These are phyloP conservation scores for Tricholoma furcatifolium DNA, from an alignment of 768 basidiomycete species.

Conservation along the genomic window DNA sequence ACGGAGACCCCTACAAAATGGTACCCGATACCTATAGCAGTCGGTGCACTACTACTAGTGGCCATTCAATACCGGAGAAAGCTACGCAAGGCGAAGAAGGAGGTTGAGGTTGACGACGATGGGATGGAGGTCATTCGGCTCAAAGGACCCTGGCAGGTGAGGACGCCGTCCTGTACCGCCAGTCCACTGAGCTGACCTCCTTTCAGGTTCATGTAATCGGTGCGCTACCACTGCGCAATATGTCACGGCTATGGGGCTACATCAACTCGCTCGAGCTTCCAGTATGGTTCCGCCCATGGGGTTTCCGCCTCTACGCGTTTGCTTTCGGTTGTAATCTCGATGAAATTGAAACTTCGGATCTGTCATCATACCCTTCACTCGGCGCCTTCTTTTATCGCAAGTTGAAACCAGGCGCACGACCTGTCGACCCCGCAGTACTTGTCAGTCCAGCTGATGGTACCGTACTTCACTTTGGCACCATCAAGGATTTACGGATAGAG, in stretches of 20 bases:
- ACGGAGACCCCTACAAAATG: slow-evolving; percentile 87
- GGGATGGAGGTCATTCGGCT: slow-evolving; percentile 79
- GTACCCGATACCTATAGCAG: slow-evolving; percentile 91
- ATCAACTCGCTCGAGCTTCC: slow-evolving; percentile 92
- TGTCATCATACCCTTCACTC: slow-evolving; percentile 79
- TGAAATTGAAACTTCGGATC: slow-evolving; percentile 80
- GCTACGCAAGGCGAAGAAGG: slow-evolving; percentile 44
- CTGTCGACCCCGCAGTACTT: slow-evolving; percentile 72
- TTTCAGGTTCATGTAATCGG: slow-evolving; percentile 92
- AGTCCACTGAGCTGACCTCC: neutral
- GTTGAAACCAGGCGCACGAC: slow-evolving; percentile 78
- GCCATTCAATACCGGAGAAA: slow-evolving; percentile 74
- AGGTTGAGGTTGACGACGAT: slow-evolving; percentile 79
- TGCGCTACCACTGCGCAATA: slow-evolving; percentile 88
- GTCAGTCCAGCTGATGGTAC: slow-evolving; percentile 95
- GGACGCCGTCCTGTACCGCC: slow-evolving; percentile 22
- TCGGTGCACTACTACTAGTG: slow-evolving; percentile 86
- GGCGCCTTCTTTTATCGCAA: slow-evolving; percentile 95
- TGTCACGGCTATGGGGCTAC: slow-evolving; percentile 98
- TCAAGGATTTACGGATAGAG: slow-evolving; percentile 77
- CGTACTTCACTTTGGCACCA: slow-evolving; percentile 88
- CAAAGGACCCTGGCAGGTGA: slow-evolving; percentile 91
- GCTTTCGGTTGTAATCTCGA: slow-evolving; percentile 94
- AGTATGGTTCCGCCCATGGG: slow-evolving; percentile 91
- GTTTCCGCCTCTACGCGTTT: slow-evolving; percentile 80